Conservation (phyloP, 768 basidiomycete genomes). For the Cantharellus anzutake region DNA sequence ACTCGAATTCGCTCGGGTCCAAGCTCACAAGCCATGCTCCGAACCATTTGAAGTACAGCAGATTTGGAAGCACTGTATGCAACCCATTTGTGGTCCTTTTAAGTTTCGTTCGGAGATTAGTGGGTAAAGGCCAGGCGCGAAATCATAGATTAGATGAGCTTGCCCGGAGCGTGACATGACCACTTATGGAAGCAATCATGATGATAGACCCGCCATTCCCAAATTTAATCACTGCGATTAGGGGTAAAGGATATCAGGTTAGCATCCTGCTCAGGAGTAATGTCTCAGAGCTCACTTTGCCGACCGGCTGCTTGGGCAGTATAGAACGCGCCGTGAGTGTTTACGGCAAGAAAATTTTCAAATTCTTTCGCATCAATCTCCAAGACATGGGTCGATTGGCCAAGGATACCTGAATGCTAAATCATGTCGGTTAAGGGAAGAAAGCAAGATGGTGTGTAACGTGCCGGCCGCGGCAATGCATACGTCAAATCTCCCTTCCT, state of each 20-base stretch:
- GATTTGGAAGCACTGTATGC: constrained; percentile 65
- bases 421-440: background rate
- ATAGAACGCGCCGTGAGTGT: constrained; percentile 40
- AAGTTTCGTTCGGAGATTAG: background rate
- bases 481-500: constrained; percentile 52
- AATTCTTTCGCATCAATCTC: constrained; percentile 48
- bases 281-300: constrained; percentile 17
- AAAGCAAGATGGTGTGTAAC: background rate
- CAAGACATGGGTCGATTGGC: constrained; percentile 20
- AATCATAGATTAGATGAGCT: constrained; percentile 7
- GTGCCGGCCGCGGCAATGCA: constrained; percentile 48
- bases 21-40: constrained; percentile 69
- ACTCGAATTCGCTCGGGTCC: constrained; percentile 47
- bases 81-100: constrained; percentile 53
- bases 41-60: constrained; percentile 60
- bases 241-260: background rate
- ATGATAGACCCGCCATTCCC: constrained; percentile 32
- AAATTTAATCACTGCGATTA: constrained; percentile 22
- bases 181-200: constrained; percentile 41
- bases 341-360: constrained; percentile 44
- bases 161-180: constrained; percentile 54
- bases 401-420: constrained; percentile 31
- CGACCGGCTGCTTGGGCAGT: constrained; percentile 42
- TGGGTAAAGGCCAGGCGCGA: background rate
- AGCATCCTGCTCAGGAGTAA: background rate